Evolutionary conservation across 208 protist species (phyloP).

Genomic region (Leishmania tarentolae): DNA sequence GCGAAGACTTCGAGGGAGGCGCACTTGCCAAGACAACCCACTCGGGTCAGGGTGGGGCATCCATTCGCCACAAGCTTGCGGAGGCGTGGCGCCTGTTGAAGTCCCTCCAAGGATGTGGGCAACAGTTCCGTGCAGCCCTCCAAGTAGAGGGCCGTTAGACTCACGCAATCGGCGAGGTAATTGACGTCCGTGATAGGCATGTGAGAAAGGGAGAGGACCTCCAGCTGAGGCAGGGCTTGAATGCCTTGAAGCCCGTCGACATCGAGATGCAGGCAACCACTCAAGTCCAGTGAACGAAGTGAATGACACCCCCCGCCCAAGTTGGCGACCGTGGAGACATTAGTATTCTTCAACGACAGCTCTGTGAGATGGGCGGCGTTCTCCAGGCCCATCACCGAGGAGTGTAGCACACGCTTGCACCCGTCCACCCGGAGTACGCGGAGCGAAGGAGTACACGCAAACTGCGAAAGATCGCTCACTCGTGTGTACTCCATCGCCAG

Average conservation of each 20-base stretch:
- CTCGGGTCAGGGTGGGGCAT: constrained; percentile 29
- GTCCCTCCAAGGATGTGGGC: constrained; percentile 35
- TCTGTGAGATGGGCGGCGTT: constrained; percentile 36
- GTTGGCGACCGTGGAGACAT: constrained; percentile 58
- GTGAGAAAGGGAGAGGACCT: constrained; percentile 54
- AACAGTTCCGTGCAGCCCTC: constrained; percentile 48
- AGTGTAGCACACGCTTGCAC: constrained; percentile 64
- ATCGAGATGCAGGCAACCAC: constrained; percentile 59
- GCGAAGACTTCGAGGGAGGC: constrained; percentile 39
- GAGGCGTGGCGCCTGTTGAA: constrained; percentile 39
- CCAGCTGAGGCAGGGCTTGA: constrained; percentile 44
- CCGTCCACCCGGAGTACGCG: constrained; percentile 46
- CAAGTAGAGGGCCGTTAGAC: constrained; percentile 45
- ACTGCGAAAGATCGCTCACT: constrained; percentile 41
- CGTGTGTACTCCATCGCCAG: constrained; percentile 68
- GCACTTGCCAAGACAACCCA: constrained; percentile 39
- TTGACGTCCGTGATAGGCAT: constrained; percentile 47
- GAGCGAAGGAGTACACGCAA: constrained; percentile 33
- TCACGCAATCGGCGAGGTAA: constrained; percentile 44
- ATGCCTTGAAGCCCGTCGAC: constrained; percentile 58
- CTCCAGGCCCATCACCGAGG: constrained; percentile 55
- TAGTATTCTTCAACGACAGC: constrained; percentile 59
- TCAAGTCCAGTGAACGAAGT: constrained; percentile 55
- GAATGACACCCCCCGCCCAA: constrained; percentile 38
- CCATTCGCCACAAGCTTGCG: constrained; percentile 39